Evolutionary conservation across 106 monocot genomes (phyloP).

Genomic region (Phalaenopsis equestris): DNA sequence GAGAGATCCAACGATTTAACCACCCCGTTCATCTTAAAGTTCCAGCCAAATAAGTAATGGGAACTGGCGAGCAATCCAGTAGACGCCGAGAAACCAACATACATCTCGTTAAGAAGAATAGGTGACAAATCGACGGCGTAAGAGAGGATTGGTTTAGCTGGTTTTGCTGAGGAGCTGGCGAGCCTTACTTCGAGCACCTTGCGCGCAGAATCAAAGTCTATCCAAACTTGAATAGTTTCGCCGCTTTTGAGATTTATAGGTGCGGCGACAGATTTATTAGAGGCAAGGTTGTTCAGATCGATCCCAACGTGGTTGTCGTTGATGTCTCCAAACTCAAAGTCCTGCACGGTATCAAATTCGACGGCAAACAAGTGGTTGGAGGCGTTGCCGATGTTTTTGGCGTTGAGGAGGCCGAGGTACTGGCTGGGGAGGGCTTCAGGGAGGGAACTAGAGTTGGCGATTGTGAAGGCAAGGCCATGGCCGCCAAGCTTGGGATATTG

Average conservation of each 20-base stretch:
- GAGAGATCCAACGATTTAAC: conserved; percentile 16
- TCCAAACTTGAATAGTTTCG: conserved; percentile 10
- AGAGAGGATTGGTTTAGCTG: background rate
- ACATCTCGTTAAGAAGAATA: conserved; percentile 1
- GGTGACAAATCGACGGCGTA: conserved; percentile 2
- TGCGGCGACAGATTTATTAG: conserved; percentile 10
- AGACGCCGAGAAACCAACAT: conserved; percentile 11
- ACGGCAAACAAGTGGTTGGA: conserved; percentile 17
- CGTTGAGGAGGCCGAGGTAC: conserved; percentile 13
- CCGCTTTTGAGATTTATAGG: conserved; percentile 6
- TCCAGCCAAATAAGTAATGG: conserved; percentile 10
- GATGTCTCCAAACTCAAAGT: conserved; percentile 10
- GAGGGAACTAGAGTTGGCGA: conserved; percentile 5
- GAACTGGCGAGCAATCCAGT: conserved; percentile 7
- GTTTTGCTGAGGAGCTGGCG: background rate
- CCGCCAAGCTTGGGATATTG: conserved; percentile 10
- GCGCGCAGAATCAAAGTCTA: conserved; percentile 1
- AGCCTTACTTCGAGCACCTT: conserved; percentile 11
- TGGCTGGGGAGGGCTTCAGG: conserved; percentile 12
- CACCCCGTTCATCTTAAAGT: conserved; percentile 16
- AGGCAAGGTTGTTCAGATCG: conserved; percentile 9
- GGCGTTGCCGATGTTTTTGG: conserved; percentile 9
- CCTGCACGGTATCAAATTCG: conserved; percentile 14
- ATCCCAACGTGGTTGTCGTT: conserved; percentile 13
- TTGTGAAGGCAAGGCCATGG: conserved; percentile 13